Base-by-base conservation (phyloP, 2,329 filamentous ascomycete species). In the Colletotrichum cereale region DNA sequence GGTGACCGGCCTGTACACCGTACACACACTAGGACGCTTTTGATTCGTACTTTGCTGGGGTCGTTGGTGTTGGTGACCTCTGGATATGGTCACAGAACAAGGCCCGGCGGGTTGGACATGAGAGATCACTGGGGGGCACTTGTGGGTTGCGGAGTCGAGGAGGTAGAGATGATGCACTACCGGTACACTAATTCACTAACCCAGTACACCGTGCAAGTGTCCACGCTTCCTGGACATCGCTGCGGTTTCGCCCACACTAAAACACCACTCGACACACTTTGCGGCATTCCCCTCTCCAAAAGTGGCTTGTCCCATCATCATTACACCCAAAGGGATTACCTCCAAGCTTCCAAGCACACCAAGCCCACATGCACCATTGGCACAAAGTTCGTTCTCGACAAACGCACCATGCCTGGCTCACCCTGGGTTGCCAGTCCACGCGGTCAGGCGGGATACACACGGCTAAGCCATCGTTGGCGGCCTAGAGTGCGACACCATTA, bases 251-350 rank as follows among this genome's bases (percentile, higher is more conserved):
- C 53, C 69, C 69, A 72, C 69, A 72, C 69, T 63, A 72, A 72
- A 72, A 72, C 69, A 64, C 66, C 21, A 69, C 58, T 64, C 66
- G 66, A 72, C 65, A 72, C 65, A 72, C 69, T 72, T 63, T 64
- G 47, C 53, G 62, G 64, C 58, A 69, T 72, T 68, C 66, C 69
- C 66, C 69, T 72, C 65, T 47, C 40, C 42, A 50, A 40, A 40
- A 61, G 65, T 72, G 66, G 60, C 65, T 72, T 72, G 69, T 72
- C 47, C 68, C 47, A 69, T 72, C 65, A 68, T 68, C 44, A 55
- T 65, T 47, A 67, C 56, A 64, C 53, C 58, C 48, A 50, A 62
- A 38, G 38, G 40, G 50, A 68, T 60, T 52, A 65, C 55, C 57
- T 60, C 42, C 64, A 61, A 50, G 26, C 14, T 31, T 7, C 53